A percentile compares a stretch with the other conserved stretches of the same genome.
Evolutionary conservation across 2,329 filamentous ascomycete species (phyloP).

Genomic region (Colletotrichum filicis): DNA sequence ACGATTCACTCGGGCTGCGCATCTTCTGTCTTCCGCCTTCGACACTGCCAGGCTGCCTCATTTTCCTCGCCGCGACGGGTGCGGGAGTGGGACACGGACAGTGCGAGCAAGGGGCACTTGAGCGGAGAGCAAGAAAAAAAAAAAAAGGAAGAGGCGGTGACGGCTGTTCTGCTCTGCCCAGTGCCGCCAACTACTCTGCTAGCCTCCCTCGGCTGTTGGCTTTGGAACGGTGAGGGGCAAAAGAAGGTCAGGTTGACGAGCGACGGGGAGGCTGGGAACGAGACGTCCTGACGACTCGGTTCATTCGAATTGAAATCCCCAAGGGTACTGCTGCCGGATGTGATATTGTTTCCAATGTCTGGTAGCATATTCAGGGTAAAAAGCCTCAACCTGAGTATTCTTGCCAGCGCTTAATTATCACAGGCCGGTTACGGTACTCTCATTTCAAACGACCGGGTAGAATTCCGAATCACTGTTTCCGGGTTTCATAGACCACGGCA

Average conservation of each 20-base stretch:
- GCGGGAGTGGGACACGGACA: constrained; percentile 32
- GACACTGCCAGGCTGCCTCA: constrained; percentile 7
- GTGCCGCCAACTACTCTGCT: constrained; percentile 11
- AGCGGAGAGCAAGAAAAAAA: neutral
- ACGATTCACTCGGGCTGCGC: constrained; percentile 9
- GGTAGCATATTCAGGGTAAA: neutral
- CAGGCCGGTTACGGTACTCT: neutral
- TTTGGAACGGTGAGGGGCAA: constrained; percentile 30
- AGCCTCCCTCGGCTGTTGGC: constrained; percentile 29
- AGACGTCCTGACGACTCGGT: neutral
- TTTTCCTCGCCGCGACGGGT: constrained; percentile 15
- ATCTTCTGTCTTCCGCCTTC: constrained; percentile 6
- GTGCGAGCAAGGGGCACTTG: constrained; percentile 29
- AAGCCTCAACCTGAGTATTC: neutral
- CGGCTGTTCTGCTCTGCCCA: constrained; percentile 13
- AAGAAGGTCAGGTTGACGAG: constrained; percentile 16
- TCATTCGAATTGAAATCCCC: neutral
- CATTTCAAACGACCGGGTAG: neutral
- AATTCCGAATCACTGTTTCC: neutral
- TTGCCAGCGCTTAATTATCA: neutral
- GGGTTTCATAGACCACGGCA: no score
- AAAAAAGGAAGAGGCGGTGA: constrained; percentile 29
- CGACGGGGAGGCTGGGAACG: constrained; percentile 24
- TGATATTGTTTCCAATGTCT: neutral
- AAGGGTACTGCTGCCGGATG: neutral